phyloP scores from a whole-genome alignment of 495 filamentous ascomycete genomes.

The Talaromyces liani region DNA sequence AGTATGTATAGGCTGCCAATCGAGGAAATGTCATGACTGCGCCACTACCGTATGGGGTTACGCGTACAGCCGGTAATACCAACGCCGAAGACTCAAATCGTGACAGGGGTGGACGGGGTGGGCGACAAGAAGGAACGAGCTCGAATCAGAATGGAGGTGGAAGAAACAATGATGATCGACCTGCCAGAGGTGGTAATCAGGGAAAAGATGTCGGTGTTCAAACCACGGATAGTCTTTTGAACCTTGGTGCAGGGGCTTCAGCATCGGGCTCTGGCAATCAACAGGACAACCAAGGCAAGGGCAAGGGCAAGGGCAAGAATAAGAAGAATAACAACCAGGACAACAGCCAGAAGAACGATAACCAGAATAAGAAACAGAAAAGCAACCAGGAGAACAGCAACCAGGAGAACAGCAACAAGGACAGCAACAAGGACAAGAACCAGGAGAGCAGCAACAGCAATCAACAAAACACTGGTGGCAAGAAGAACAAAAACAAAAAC shows the following conservation, averaged over 20 bases:
- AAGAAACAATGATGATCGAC: neutral
- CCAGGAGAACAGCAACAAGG: neutral
- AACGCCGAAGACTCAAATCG: neutral
- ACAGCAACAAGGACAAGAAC: no score
- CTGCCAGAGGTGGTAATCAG: neutral
- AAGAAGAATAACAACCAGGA: neutral
- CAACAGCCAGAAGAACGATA: neutral
- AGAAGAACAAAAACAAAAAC: slow-evolving; percentile 1
- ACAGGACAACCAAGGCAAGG: neutral
- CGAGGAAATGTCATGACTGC: neutral
- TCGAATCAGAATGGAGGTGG: neutral
- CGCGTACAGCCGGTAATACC: neutral
- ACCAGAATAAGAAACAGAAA: neutral
- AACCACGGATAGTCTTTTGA: neutral
- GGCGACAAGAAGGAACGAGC: neutral
- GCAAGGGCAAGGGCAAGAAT: neutral
- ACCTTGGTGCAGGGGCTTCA: neutral
- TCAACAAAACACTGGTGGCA: neutral
- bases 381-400: neutral
- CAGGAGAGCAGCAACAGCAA: neutral
- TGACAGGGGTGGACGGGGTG: neutral
- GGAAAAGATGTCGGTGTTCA: neutral
- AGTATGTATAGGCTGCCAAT: neutral
- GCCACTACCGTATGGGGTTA: neutral
- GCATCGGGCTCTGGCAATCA: neutral